A percentile compares a stretch with the other conserved stretches of the same genome.
These are phyloP conservation scores for Collybia sp. DNA, from an alignment of 768 basidiomycete species.

Conservation along the genomic window DNA sequence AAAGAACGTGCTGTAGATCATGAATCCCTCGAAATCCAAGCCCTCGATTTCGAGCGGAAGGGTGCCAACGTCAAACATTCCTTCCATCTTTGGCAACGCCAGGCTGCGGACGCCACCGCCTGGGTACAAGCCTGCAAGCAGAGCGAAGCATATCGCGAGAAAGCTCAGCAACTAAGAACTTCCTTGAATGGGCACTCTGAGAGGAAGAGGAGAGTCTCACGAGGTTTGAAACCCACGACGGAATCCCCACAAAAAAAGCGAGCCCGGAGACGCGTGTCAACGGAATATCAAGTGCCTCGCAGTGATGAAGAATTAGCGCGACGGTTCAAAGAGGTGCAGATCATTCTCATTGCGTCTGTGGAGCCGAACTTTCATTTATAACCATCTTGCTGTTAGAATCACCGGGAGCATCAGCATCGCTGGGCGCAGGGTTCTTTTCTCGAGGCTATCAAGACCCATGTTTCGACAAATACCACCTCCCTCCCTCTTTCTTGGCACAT, in stretches of 20 bases:
- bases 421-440: constrained; percentile 78
- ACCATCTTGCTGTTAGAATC: constrained; percentile 44
- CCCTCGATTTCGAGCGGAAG: constrained; percentile 35
- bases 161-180: constrained; percentile 24
- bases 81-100: constrained; percentile 44
- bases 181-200: constrained; percentile 14
- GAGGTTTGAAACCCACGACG: constrained; percentile 8
- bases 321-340: constrained; percentile 63
- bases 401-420: constrained; percentile 62
- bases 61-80: constrained; percentile 33
- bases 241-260: constrained; percentile 32
- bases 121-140: constrained; percentile 60
- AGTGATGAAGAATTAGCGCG: constrained; percentile 63
- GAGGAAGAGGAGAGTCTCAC: constrained; percentile 29
- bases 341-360: constrained; percentile 9
- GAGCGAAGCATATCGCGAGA: constrained; percentile 58
- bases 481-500: constrained; percentile 46
- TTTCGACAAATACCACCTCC: constrained; percentile 27
- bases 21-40: constrained; percentile 33
- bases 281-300: constrained; percentile 45
- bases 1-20: constrained; percentile 18
- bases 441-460: constrained; percentile 32
- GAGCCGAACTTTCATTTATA: constrained; percentile 10
- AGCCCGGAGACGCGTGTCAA: constrained; percentile 31
- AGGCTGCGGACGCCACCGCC: constrained; percentile 37